phyloP scores from a whole-genome alignment of 2,329 filamentous ascomycete genomes.

The Tolypocladium tundrense region DNA sequence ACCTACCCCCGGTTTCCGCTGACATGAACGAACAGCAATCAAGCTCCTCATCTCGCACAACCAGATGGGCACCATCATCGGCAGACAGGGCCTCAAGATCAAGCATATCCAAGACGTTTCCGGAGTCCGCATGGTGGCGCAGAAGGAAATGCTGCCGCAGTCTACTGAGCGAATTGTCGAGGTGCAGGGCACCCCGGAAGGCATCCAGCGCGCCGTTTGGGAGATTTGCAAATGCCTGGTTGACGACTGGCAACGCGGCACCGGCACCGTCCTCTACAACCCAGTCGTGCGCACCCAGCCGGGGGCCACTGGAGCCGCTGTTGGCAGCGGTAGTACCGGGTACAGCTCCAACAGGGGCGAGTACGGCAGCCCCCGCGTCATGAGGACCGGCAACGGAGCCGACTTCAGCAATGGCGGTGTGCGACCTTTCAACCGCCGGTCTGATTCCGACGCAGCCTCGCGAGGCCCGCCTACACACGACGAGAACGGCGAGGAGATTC shows the following conservation, averaged over 20 bases:
- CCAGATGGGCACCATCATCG: constrained; percentile 99
- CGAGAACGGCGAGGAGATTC: constrained; percentile 94
- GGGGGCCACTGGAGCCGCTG: constrained; percentile 35
- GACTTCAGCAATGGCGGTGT: constrained; percentile 79
- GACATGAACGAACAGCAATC: constrained; percentile 52
- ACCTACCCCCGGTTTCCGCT: constrained; percentile 2
- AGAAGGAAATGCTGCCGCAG: constrained; percentile 99
- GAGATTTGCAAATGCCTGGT: constrained; percentile 98
- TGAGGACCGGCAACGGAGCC: constrained; percentile 92
- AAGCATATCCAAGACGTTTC: constrained; percentile 98
- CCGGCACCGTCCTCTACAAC: constrained; percentile 95
- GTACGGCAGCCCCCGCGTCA: constrained; percentile 60
- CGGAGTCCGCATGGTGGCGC: constrained; percentile 95
- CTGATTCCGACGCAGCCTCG: constrained; percentile 68
- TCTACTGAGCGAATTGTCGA: constrained; percentile 98
- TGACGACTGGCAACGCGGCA: constrained; percentile 95
- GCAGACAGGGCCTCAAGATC: constrained; percentile 92
- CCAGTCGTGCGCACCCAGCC: constrained; percentile 80
- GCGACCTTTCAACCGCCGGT: constrained; percentile 65
- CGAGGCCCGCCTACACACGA: constrained; percentile 82
- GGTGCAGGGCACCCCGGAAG: constrained; percentile 86
- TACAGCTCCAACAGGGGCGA: constrained; percentile 31
- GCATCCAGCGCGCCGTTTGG: constrained; percentile 94
- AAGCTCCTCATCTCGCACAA: constrained; percentile 98
- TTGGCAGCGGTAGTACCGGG: constrained; percentile 22